phyloP scores from a whole-genome alignment of 352 stramenopile genomes.

The Phytophthora sansomeana region DNA sequence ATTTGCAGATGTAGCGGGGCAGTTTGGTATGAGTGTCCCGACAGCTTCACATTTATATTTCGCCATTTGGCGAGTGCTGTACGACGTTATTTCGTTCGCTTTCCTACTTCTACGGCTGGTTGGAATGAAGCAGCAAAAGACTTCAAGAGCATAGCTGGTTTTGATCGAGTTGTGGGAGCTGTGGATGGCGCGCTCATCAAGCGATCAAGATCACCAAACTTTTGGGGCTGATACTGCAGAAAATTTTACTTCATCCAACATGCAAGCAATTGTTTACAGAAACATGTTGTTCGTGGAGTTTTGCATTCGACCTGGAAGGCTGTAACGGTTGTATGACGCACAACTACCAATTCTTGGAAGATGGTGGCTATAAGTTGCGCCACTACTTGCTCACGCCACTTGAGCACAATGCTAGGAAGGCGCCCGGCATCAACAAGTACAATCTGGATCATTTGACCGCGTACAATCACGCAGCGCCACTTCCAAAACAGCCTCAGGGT shows the following conservation, averaged over 20 bases:
- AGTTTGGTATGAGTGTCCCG: background rate
- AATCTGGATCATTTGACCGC: background rate
- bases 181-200: background rate
- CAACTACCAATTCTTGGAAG: background rate
- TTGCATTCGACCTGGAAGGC: background rate
- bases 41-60: conserved; percentile 1
- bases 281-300: conserved; percentile 6
- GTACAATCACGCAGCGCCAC: too few relatives aligned
- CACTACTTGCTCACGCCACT: background rate
- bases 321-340: background rate
- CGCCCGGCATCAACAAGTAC: background rate
- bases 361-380: conserved; percentile 1
- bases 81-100: background rate
- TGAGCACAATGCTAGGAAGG: background rate
- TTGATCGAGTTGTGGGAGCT: background rate
- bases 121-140: background rate
- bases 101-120: background rate
- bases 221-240: background rate
- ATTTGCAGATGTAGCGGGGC: background rate
- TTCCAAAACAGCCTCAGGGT: too few relatives aligned
- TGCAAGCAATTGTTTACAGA: conserved; percentile 2
- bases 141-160: conserved; percentile 1
- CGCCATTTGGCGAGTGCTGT: background rate
- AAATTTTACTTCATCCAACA: conserved; percentile 6
- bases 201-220: background rate